Evolutionary conservation across 257 asterid genomes (phyloP), one percentile per base, ranked within the genome.

Genomic region (Verbena officinalis): DNA sequence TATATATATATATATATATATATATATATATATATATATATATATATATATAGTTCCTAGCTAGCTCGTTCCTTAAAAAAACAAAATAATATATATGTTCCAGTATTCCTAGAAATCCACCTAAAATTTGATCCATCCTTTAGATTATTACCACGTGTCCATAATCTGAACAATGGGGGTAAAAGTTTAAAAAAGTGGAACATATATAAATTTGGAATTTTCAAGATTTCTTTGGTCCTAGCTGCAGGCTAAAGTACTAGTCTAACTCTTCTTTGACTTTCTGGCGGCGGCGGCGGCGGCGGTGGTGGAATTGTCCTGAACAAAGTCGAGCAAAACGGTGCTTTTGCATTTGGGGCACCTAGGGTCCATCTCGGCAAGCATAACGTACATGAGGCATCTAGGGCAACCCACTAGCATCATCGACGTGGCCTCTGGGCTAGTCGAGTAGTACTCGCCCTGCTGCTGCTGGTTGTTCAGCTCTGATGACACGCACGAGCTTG

Each of bases 341-440:
- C 95, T 86, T 71, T 93, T 93, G 81, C 99, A 93, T 64, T 86
- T 90, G 13, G 97, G 99, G 75, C 99, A 93, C 46, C 77, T 82
- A 0, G 96, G 95, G 52, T 89, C 96, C 69, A 78, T 84, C 77
- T 84, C 96, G 0, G 98, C 69, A 4, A 93, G 77, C 96, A 93
- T 93, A 58, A 93, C 85, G 63, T 93, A 93, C 97, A 93, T 90
- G 33, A 93, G 87, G 77, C 99, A 90, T 33, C 95, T 77, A 0
- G 95, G 97, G 74, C 99, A 93, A 1, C 95, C 95, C 15, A 75
- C 95, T 33, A 83, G 81, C 80, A 77, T 61, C 89, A 83, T 80
- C n/a, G 96, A 82, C 9, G 93, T 80, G 0, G 95, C 77, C 62
- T 79, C 85, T 0, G 85, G 80, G 70, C 81, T 75, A 5, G 71